Evolutionary conservation across 1,284 basidiomycete genomes (phyloP).

Genomic region (Hymenochaete sp.): DNA sequence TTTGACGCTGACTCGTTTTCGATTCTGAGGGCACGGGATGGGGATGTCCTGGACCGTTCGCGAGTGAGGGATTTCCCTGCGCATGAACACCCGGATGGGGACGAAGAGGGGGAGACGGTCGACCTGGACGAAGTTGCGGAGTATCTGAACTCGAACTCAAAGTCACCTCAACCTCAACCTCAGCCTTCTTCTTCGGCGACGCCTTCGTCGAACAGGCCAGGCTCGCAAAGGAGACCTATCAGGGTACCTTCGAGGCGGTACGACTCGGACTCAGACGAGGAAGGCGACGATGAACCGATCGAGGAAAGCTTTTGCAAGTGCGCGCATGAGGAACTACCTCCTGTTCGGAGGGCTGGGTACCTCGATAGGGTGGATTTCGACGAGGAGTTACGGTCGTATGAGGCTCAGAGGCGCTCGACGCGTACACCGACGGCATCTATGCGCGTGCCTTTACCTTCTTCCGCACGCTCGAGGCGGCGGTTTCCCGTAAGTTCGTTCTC

Average conservation of each 20-base stretch:
- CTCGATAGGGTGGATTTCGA: conserved; percentile 10
- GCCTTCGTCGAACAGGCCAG: too few relatives aligned
- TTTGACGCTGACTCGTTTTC: not conserved
- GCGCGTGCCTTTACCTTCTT: too few relatives aligned
- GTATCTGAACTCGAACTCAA: too few relatives aligned
- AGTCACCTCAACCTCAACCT: too few relatives aligned
- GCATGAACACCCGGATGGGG: conserved; percentile 34
- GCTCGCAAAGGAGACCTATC: conserved; percentile 19
- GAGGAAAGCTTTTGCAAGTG: too few relatives aligned
- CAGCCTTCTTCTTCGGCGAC: too few relatives aligned
- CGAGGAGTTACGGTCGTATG: conserved; percentile 9
- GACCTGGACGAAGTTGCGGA: conserved; percentile 36
- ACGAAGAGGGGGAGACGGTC: too few relatives aligned
- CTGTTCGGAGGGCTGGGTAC: conserved; percentile 9
- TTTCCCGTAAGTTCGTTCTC: conserved; percentile 5
- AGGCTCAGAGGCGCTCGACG: conserved; percentile 4
- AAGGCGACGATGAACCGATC: conserved; percentile 11
- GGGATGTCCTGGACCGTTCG: not conserved
- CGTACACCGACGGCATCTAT: not conserved
- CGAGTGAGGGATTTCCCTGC: conserved; percentile 16
- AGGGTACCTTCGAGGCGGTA: not conserved
- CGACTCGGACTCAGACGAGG: not conserved
- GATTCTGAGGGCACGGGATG: not conserved
- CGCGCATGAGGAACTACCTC: too few relatives aligned
- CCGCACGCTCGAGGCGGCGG: conserved; percentile 6